Percentiles rank a stretch among this genome's conserved stretches.
Conservation (phyloP, 2,329 filamentous ascomycete species). For the Alternaria sp. region DNA sequence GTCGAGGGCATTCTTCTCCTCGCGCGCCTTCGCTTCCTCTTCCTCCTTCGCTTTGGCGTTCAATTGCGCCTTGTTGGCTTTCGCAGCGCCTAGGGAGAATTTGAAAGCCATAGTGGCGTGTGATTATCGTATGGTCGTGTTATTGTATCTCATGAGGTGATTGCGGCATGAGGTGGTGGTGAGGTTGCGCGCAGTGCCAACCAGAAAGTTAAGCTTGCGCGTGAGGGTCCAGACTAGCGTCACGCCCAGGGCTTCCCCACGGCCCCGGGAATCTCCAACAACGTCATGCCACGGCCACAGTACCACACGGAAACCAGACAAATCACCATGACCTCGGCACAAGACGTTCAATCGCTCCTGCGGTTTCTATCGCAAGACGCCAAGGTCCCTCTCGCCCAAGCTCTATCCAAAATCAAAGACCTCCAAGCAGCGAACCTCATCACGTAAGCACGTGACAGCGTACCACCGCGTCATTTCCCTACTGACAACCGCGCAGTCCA, state of each 20-base stretch:
- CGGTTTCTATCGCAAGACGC: conserved; percentile 65
- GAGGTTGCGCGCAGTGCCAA: not conserved
- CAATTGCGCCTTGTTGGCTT: conserved; percentile 32
- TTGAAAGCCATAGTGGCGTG: conserved; percentile 35
- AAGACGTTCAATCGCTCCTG: conserved; percentile 56
- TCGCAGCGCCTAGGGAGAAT: conserved; percentile 35
- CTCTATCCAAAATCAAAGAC: conserved; percentile 62
- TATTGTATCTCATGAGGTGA: not conserved
- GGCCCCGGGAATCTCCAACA: not conserved
- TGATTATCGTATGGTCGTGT: not conserved
- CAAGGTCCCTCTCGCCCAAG: conserved; percentile 61
- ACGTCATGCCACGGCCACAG: conserved; percentile 4
- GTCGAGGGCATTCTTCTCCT: conserved; percentile 39
- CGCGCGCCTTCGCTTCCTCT: conserved; percentile 39
- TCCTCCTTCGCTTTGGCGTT: conserved; percentile 38
- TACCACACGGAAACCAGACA: not conserved
- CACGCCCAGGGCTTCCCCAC: not conserved
- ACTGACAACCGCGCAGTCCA: conserved; percentile 39
- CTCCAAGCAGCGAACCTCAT: conserved; percentile 58
- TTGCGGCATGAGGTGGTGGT: not conserved
- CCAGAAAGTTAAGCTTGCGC: conserved; percentile 12
- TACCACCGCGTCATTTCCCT: conserved; percentile 13
- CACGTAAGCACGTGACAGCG: conserved; percentile 55
- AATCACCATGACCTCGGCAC: conserved; percentile 38
- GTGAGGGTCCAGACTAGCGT: conserved; percentile 20